Evolutionary conservation across 805 yeast species (phyloP).

Genomic region (Saccharomycopsis selenospora): DNA sequence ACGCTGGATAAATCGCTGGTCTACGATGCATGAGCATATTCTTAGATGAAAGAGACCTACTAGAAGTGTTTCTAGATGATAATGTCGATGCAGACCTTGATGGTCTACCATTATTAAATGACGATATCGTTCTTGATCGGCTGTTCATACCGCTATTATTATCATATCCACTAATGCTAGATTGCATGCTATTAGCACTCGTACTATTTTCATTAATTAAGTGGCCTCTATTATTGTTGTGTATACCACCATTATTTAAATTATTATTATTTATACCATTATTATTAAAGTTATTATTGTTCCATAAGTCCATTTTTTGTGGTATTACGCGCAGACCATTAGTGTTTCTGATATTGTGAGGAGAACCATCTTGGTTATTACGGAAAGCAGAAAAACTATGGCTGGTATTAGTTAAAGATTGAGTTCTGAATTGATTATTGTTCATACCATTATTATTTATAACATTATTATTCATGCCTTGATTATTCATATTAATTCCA

Average conservation of each 20-base stretch:
- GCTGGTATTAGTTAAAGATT: conserved; percentile 10
- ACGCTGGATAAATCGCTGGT: conserved; percentile 84
- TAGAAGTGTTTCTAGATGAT: conserved; percentile 1
- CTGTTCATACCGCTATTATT: background rate
- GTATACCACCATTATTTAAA: too few species aligned
- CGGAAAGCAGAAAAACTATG: conserved; percentile 2
- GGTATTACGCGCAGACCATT: background rate
- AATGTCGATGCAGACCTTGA: conserved; percentile 9
- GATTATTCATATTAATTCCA: background rate
- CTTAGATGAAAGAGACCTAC: conserved; percentile 3
- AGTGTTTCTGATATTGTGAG: background rate
- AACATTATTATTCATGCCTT: background rate
- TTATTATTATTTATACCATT: too few species aligned
- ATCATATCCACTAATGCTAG: too few species aligned
- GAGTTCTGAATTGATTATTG: conserved; percentile 7
- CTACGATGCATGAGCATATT: conserved; percentile 23
- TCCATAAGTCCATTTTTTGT: background rate
- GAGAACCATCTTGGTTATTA: background rate
- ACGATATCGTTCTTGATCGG: conserved; percentile 5
- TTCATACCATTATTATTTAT: background rate
- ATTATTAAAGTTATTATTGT: background rate
- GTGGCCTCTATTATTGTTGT: background rate
- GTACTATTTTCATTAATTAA: background rate
- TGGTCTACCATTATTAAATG: conserved; percentile 5
- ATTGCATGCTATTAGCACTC: background rate